A percentile compares a stretch with the other conserved stretches of the same genome.
phyloP scores from a whole-genome alignment of 371 early-diverging fungal species.

The Massospora cicadina region DNA sequence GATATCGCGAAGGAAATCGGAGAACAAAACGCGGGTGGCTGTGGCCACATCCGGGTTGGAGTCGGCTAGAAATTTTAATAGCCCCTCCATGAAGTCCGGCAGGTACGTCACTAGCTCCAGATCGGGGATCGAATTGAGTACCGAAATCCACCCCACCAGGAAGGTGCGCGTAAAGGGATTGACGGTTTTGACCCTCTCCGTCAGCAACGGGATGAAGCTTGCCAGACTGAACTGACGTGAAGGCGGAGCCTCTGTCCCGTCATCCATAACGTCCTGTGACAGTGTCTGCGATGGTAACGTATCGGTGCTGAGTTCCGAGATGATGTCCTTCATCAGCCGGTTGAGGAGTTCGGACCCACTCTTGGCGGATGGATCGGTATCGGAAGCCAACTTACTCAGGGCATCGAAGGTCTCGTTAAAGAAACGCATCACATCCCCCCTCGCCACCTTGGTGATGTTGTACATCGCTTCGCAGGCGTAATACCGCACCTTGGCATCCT shows the following conservation, averaged over 20 bases:
- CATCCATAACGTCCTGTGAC: slow-evolving; percentile 14
- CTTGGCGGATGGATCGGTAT: slow-evolving; percentile 67
- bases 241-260: slow-evolving; percentile 18
- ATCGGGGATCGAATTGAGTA: slow-evolving; percentile 76
- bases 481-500: slow-evolving; percentile 75
- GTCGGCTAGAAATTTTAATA: slow-evolving; percentile 69
- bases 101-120: slow-evolving; percentile 69
- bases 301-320: slow-evolving; percentile 41
- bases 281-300: slow-evolving; percentile 14
- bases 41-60: slow-evolving; percentile 64
- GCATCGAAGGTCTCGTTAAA: slow-evolving; percentile 90
- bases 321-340: slow-evolving; percentile 80
- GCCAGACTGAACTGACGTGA: slow-evolving; percentile 55
- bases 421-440: slow-evolving; percentile 57
- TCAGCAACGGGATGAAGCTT: slow-evolving; percentile 69
- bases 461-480: slow-evolving; percentile 91
- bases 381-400: slow-evolving; percentile 68
- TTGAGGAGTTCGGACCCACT: slow-evolving; percentile 79
- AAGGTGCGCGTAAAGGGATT: slow-evolving; percentile 77
- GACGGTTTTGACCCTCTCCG: slow-evolving; percentile 68
- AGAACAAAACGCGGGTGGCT: slow-evolving; percentile 39
- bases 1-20: slow-evolving; percentile 64
- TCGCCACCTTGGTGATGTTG: slow-evolving; percentile 84
- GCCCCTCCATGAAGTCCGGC: slow-evolving; percentile 75
- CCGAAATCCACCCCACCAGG: slow-evolving; percentile 77